Evolutionary conservation across 1,284 basidiomycete species (phyloP).

Genomic region (Apiotrichum montevideense): DNA sequence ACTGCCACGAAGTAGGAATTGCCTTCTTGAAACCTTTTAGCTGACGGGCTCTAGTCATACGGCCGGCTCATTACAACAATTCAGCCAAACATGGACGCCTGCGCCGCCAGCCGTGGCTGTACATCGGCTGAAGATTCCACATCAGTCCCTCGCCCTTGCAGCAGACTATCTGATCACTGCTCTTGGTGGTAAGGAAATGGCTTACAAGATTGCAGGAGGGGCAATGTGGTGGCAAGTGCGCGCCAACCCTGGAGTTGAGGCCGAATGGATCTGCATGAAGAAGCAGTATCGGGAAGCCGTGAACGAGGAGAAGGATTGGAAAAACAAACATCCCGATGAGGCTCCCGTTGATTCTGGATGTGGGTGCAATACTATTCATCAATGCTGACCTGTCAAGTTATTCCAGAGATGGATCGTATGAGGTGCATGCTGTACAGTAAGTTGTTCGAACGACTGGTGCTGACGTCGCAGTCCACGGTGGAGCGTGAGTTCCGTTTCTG

Average conservation of each 20-base stretch:
- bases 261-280: conserved; percentile 76
- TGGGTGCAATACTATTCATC: conserved; percentile 4
- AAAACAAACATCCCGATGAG: conserved; percentile 10
- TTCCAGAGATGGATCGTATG: conserved; percentile 72
- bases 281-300: conserved; percentile 45
- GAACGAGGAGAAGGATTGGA: conserved; percentile 24
- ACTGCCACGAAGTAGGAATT: conserved; percentile 50
- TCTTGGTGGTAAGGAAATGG: conserved; percentile 72
- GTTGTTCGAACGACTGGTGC: conserved; percentile 2
- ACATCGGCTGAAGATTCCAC: conserved; percentile 62
- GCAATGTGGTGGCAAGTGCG: conserved; percentile 96
- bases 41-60: neutral
- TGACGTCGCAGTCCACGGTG: conserved; percentile 56
- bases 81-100: conserved; percentile 77
- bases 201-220: conserved; percentile 73
- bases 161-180: conserved; percentile 69
- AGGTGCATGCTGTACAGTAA: conserved; percentile 70
- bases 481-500: conserved; percentile 24
- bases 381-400: conserved; percentile 28
- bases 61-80: conserved; percentile 60
- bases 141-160: conserved; percentile 65
- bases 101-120: conserved; percentile 84
- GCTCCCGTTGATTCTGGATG: conserved; percentile 19
- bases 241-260: conserved; percentile 68
- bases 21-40: too few species aligned